Evolutionary conservation across 805 yeast genomes (phyloP), one percentile per base, ranked within the genome.

Genomic region (Kazachstania kunashirensis): DNA sequence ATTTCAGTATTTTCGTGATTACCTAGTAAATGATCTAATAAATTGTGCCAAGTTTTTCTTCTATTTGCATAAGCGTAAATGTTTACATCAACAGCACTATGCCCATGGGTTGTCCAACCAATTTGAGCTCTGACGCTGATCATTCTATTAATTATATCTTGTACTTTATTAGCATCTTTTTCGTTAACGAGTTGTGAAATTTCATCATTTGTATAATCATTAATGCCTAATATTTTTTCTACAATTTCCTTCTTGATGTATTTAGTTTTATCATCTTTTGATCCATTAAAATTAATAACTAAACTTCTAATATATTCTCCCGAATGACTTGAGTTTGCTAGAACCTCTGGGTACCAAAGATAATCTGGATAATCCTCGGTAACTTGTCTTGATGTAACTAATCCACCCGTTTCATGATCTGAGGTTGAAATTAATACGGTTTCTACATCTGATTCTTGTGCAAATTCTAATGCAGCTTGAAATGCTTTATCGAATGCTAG

Each of bases 21-120:
- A 6, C 96, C 96, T 21, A 70, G 70, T 37, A 86, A 64, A 9
- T 72, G 65, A 15, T 67, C 57, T 39, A 63, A 54, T 7, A 72
- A 47, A 45, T 66, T 49, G 2, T 44, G 31, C 51, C 60, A 61
- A 21, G 76, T 66, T 6, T 60, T 48, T 33, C 66, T 63, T 18
- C 70, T 73, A 48, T 79, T 79, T 23, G 86, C 71, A 55, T 79
- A 71, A 0, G 81, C 95, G 55, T 88, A 88, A 33, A 89, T 82
- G 52, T 89, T 88, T 25, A 88, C 95, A 59, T 88, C 97, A 12
- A 88, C 96, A 0, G 95, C 96, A 15, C 94, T 79, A 59, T 88
- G 97, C 21, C 96, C 97, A 52, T 85, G 94, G 0, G 96, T 88
- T 8, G 94, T 70, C 95, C 96, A 88, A n/a, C 96, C 96, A 13